Evolutionary conservation across 2,329 filamentous ascomycete species (phyloP).

Genomic region (Ceratocystis cacaofunesta): DNA sequence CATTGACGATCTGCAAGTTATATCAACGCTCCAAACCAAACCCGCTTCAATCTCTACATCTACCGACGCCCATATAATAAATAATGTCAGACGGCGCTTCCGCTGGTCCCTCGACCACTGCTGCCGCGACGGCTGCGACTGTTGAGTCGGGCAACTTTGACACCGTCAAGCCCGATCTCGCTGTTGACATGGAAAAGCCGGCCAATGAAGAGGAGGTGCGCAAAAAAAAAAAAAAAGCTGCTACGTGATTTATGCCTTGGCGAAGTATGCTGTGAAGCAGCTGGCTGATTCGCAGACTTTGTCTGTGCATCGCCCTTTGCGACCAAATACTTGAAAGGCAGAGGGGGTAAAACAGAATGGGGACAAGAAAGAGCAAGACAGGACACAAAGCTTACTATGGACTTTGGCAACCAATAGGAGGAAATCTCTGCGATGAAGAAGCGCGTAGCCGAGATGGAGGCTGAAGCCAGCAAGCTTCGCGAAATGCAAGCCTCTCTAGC

Average conservation of each 20-base stretch:
- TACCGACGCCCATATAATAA: background rate
- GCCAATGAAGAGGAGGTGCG: slow-evolving; percentile 14
- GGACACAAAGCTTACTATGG: slow-evolving; percentile 11
- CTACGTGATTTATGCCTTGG: background rate
- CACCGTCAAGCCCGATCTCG: background rate
- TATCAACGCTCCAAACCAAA: background rate
- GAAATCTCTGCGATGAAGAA: slow-evolving; percentile 81
- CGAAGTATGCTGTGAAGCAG: background rate
- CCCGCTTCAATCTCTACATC: background rate
- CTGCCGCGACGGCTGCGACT: background rate
- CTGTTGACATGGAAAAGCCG: background rate
- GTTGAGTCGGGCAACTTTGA: background rate
- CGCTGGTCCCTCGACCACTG: background rate
- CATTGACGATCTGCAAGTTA: background rate
- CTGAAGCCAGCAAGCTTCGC: slow-evolving; percentile 69
- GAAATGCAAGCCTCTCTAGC: slow-evolving; percentile 82
- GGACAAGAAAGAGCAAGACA: background rate
- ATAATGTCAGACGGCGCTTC: background rate
- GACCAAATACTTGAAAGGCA: background rate
- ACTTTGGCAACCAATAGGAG: slow-evolving; percentile 33
- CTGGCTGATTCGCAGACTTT: background rate
- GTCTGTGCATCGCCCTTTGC: background rate
- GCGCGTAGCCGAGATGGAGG: slow-evolving; percentile 78
- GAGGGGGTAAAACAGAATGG: background rate
- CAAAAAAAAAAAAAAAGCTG: slow-evolving; percentile 4